Base-by-base conservation (phyloP, 805 yeast genomes). In the Teunomyces kruisii region DNA sequence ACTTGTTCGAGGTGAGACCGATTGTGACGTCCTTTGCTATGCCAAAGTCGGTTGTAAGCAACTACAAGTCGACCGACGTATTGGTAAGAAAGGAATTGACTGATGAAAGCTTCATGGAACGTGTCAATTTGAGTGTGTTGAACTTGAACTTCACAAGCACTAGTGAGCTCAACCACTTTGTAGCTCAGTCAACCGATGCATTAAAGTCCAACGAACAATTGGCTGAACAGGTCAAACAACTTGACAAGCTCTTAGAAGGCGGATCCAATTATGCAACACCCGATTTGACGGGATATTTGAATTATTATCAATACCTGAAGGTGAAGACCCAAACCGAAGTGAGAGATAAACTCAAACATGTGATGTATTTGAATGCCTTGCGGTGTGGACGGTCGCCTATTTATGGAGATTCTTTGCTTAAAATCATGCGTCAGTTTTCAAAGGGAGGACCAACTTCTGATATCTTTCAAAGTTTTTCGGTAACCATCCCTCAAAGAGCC, bases 1-100 rank as follows among this genome's bases (percentile, higher is more conserved):
- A 94, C 68, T 68, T 94, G 48, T 95, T 94, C 67, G 99, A 94
- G 62, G 97, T 91, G 6, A 75, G 99, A 47, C 98, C 98, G 0
- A 88, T 94, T 52, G 78, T 88, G 32, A 94, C 99, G 0, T 91
- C 98, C 1, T 84, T 88, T 60, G 86, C 92, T 0, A 71, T 90
- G 72, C 80, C 80, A 2, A 72, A 74, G 39, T 79, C 89, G 1
- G 89, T 87, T 4, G 68, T 77, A 2, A 67, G 80, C 1, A 61
- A 69, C 6, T 88, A 43, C 49, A 68, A 33, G 48, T 71, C 35
- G 62, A 37, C 79, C 27, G 72, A 45, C 36, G 41, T 27, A 16
- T 32, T 44, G 13, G 50, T 64, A 41, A 32, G 57, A 42, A 47
- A 62, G 48, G 39, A 58, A 9, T 48, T 61, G 19, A 40, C 50